phyloP scores from a whole-genome alignment of 192 early-diverging fungal genomes.

The Diversispora eburnea region DNA sequence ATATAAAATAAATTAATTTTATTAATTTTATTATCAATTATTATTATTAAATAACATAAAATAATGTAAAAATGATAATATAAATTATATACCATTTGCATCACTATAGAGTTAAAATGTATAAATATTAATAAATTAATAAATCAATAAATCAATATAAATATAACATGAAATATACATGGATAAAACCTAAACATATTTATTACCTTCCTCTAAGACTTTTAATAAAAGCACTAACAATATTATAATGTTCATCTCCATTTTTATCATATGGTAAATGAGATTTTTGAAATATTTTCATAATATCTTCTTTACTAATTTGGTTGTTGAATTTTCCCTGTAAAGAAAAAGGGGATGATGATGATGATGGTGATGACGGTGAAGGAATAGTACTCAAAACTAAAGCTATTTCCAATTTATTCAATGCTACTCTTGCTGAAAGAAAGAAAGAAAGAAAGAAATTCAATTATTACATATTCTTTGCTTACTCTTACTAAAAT shows the following conservation, averaged over 20 bases:
- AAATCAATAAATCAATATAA: neutral
- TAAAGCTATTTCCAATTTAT: constrained; percentile 60
- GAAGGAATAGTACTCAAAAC: constrained; percentile 28
- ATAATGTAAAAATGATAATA: neutral
- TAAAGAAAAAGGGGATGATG: constrained; percentile 35
- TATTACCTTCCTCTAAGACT: constrained; percentile 72
- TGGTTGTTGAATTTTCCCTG: constrained; percentile 28
- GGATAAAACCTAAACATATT: neutral
- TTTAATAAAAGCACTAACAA: constrained; percentile 89
- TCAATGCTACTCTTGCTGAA: constrained; percentile 62
- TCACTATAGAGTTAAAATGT: neutral
- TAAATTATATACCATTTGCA: constrained; percentile 4
- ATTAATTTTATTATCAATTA: neutral
- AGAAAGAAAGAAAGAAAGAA: neutral
- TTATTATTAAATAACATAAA: neutral
- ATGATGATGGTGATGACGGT: too few species aligned
- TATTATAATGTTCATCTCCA: constrained; percentile 88
- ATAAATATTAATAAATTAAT: neutral
- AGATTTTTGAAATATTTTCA: constrained; percentile 71
- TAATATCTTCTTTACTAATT: constrained; percentile 52
- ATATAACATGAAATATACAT: neutral
- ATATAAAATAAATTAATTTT: neutral
- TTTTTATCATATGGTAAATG: constrained; percentile 79
- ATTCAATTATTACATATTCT: neutral
- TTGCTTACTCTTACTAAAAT: neutral